Evolutionary conservation across 257 asterid genomes (phyloP).

Genomic region (Forsythia suspensa): DNA sequence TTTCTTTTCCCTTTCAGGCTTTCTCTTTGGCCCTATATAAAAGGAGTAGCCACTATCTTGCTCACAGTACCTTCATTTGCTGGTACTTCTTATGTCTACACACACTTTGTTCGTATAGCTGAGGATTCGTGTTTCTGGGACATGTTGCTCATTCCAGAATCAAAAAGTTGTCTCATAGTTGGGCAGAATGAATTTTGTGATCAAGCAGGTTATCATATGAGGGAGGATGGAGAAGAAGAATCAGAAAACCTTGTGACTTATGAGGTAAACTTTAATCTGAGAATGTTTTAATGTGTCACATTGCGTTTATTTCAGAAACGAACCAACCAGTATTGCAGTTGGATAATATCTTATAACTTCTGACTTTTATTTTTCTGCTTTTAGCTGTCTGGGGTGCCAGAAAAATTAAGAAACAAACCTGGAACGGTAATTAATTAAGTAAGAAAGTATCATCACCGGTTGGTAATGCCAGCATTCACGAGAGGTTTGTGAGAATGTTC

Average conservation of each 20-base stretch:
- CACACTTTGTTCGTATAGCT: conserved; percentile 16
- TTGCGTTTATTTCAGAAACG: neutral
- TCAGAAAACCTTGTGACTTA: neutral
- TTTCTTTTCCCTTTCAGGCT: conserved; percentile 22
- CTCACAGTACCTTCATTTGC: conserved; percentile 33
- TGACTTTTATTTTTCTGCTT: neutral
- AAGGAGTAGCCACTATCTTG: conserved; percentile 31
- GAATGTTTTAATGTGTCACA: neutral
- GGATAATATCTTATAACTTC: neutral
- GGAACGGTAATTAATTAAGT: neutral
- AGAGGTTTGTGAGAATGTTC: neutral
- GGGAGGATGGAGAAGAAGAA: conserved; percentile 11
- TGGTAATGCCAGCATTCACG: neutral
- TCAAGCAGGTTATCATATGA: neutral
- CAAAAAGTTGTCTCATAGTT: neutral
- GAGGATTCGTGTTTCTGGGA: neutral
- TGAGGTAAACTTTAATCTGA: conserved; percentile 17
- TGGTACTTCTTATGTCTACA: conserved; percentile 35
- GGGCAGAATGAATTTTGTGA: neutral
- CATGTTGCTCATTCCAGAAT: neutral
- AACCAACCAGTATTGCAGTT: neutral
- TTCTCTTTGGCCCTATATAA: conserved; percentile 30
- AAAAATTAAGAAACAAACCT: neutral
- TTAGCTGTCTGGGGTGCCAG: neutral
- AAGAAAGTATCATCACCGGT: neutral